Conservation (phyloP, 352 stramenopile species). For the Globisporangium sylvaticum region DNA sequence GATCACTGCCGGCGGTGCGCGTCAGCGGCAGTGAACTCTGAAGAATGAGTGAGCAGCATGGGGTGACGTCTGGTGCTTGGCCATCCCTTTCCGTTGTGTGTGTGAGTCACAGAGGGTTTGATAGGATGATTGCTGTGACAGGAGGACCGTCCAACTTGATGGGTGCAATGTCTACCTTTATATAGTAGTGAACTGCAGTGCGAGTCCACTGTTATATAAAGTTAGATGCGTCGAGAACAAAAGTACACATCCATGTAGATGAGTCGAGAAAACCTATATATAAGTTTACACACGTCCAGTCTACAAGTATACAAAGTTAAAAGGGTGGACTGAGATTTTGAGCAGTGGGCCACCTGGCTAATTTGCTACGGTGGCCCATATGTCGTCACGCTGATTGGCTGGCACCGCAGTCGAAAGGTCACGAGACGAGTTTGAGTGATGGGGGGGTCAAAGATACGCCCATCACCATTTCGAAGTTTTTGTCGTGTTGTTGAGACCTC, state of each 20-base stretch:
- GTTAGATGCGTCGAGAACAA: too few species aligned
- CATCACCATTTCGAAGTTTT: not conserved
- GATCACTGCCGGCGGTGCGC: not conserved
- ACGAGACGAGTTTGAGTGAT: too few species aligned
- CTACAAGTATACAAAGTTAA: too few species aligned
- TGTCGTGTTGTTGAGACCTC: not conserved
- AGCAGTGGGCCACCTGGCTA: not conserved
- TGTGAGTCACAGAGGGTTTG: not conserved
- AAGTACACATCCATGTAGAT: too few species aligned
- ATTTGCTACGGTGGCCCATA: not conserved
- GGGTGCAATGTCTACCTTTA: too few species aligned
- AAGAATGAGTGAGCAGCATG: not conserved
- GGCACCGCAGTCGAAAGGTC: not conserved
- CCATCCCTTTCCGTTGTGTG: not conserved
- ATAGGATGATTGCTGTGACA: not conserved
- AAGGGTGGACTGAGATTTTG: too few species aligned
- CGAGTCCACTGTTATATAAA: too few species aligned
- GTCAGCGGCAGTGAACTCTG: not conserved
- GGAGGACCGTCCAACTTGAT: not conserved
- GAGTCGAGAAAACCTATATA: too few species aligned
- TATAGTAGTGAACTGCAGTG: too few species aligned
- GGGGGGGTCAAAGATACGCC: not conserved
- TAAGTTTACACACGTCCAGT: too few species aligned
- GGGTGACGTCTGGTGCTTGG: not conserved
- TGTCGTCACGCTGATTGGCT: not conserved